Conservation (phyloP, 257 asterid species). For the Penstemon barbatus region DNA sequence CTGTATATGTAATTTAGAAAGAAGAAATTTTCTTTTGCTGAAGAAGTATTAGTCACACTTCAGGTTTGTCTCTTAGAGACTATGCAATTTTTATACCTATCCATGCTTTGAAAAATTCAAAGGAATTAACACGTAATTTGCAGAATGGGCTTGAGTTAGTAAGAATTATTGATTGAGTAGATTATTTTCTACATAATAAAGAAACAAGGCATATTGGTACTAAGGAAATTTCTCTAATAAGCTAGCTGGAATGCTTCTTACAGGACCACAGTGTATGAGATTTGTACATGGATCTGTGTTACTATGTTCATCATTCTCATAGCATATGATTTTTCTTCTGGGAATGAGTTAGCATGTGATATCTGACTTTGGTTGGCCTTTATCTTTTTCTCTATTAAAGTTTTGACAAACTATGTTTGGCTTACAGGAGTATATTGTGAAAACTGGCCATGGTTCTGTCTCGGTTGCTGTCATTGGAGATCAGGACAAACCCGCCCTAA, state of each 20-base stretch:
- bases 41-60: not conserved
- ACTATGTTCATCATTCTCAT: conserved; percentile 20
- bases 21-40: not conserved
- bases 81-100: not conserved
- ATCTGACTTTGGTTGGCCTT: conserved; percentile 32
- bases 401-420: conserved; percentile 33
- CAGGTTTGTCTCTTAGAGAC: not conserved
- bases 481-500: conserved; percentile 91
- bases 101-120: not conserved
- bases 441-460: conserved; percentile 74
- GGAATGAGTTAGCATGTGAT: conserved; percentile 30
- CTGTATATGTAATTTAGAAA: not conserved
- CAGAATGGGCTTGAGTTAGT: conserved; percentile 5
- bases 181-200: conserved; percentile 28
- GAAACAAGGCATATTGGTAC: conserved; percentile 21
- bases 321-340: conserved; percentile 18
- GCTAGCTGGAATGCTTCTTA: conserved; percentile 34
- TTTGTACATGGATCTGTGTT: conserved; percentile 23
- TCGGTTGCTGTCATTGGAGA: conserved; percentile 91
- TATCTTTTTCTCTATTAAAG: conserved; percentile 21
- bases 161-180: conserved; percentile 16
- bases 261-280: conserved; percentile 28
- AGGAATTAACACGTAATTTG: conserved; percentile 2
- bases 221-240: conserved; percentile 19
- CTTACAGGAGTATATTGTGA: conserved; percentile 85